Conservation (phyloP, 345 rosid genomes). For the Eucalyptus polybractea region DNA sequence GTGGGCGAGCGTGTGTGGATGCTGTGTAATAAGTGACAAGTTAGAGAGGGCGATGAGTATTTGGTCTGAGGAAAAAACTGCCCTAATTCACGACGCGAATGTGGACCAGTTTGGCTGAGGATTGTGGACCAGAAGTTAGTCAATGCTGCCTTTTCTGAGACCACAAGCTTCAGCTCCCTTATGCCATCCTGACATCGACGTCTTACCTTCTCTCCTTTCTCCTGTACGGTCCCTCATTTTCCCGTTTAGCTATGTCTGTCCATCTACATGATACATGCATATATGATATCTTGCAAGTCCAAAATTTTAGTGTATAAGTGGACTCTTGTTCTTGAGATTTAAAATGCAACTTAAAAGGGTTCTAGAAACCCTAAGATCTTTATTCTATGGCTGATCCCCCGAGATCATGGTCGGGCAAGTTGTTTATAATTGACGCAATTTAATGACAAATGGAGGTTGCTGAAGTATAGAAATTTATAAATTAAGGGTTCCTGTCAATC, state of each 20-base stretch:
- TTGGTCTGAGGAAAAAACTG: not conserved
- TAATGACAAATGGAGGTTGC: not conserved
- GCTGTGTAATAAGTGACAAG: not conserved
- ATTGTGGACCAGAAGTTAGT: slow-evolving; percentile 5
- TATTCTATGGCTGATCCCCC: not conserved
- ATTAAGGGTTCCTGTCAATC: not conserved
- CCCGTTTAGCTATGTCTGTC: not conserved
- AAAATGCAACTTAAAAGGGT: not conserved
- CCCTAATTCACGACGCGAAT: not conserved
- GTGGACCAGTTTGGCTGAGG: slow-evolving; percentile 13
- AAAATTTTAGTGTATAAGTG: not conserved
- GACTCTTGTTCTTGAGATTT: not conserved
- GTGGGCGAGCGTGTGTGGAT: not conserved
- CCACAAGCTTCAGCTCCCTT: slow-evolving; percentile 16
- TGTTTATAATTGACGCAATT: not conserved
- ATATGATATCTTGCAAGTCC: not conserved
- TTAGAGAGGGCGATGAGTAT: not conserved
- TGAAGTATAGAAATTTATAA: not conserved
- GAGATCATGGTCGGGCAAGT: not conserved
- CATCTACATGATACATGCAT: not conserved
- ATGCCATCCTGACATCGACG: slow-evolving; percentile 6
- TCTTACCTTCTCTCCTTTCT: not conserved
- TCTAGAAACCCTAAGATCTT: not conserved
- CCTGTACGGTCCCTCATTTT: not conserved
- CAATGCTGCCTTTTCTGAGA: slow-evolving; percentile 21